phyloP scores from a whole-genome alignment of 768 basidiomycete genomes.

The Tricholoma bakamatsutake region DNA sequence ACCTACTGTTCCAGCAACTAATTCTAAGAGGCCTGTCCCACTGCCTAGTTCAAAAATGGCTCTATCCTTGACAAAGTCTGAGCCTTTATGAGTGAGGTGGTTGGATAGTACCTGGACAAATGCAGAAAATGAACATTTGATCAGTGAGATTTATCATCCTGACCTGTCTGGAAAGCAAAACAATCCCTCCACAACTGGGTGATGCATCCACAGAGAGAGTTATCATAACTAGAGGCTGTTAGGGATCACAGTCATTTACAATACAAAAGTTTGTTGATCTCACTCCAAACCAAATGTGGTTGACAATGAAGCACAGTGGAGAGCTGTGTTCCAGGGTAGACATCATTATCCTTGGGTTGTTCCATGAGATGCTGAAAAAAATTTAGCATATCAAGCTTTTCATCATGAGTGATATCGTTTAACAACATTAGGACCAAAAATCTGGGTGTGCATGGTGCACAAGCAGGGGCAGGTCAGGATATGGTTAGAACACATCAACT shows the following conservation, averaged over 20 bases:
- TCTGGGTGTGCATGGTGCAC: no score
- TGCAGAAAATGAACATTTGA: conserved; percentile 5
- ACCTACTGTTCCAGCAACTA: conserved; percentile 69
- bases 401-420: conserved; percentile 40
- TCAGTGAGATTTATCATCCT: conserved; percentile 13
- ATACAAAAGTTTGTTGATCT: conserved; percentile 44
- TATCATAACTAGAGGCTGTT: conserved; percentile 31
- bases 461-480: no score
- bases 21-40: conserved; percentile 90
- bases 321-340: conserved; percentile 13
- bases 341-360: conserved; percentile 25
- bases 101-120: conserved; percentile 62
- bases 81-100: conserved; percentile 60
- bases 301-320: conserved; percentile 45
- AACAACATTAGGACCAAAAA: background rate
- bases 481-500: no score
- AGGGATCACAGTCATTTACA: conserved; percentile 6
- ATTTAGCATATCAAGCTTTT: conserved; percentile 47
- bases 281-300: conserved; percentile 41
- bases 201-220: conserved; percentile 67
- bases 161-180: conserved; percentile 92
- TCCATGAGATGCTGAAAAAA: conserved; percentile 57
- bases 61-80: conserved; percentile 43
- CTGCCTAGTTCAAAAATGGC: conserved; percentile 80
- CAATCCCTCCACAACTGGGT: conserved; percentile 90